Percentiles rank a stretch among this genome's conserved stretches.
phyloP scores from a whole-genome alignment of 2,329 filamentous ascomycete species.

The Colletotrichum endophyticum region DNA sequence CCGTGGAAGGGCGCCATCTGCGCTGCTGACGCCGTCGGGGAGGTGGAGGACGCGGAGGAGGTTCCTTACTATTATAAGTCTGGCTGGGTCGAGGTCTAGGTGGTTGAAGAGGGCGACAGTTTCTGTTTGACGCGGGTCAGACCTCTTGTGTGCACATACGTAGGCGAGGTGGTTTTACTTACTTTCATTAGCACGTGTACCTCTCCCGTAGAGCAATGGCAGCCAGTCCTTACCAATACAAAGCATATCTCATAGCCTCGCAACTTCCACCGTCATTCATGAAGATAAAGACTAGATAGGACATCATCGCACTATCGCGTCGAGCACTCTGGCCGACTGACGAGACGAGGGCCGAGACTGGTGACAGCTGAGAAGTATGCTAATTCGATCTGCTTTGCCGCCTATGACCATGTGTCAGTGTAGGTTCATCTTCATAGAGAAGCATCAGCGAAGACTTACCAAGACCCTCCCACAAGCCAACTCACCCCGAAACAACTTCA shows the following conservation, averaged over 20 bases:
- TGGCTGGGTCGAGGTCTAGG: not conserved
- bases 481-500: too few relatives aligned
- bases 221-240: not conserved
- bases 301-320: too few relatives aligned
- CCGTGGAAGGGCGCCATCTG: not conserved
- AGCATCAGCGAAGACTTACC: not conserved
- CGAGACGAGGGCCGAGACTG: too few relatives aligned
- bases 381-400: too few relatives aligned
- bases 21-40: not conserved
- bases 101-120: accelerated
- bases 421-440: too few relatives aligned
- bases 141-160: accelerated
- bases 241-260: not conserved
- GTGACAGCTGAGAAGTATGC: too few relatives aligned
- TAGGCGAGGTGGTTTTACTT: not conserved
- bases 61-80: not conserved
- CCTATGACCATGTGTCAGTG: too few relatives aligned
- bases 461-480: too few relatives aligned
- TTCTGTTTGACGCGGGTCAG: not conserved
- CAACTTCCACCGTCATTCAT: not conserved
- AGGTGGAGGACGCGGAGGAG: not conserved
- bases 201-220: not conserved
- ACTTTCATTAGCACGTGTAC: accelerated
- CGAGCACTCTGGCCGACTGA: too few relatives aligned
- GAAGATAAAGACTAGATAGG: not conserved